Evolutionary conservation across 805 yeast species (phyloP), one percentile per base, ranked within the genome.

Genomic region (Phaffomyces thermotolerans): DNA sequence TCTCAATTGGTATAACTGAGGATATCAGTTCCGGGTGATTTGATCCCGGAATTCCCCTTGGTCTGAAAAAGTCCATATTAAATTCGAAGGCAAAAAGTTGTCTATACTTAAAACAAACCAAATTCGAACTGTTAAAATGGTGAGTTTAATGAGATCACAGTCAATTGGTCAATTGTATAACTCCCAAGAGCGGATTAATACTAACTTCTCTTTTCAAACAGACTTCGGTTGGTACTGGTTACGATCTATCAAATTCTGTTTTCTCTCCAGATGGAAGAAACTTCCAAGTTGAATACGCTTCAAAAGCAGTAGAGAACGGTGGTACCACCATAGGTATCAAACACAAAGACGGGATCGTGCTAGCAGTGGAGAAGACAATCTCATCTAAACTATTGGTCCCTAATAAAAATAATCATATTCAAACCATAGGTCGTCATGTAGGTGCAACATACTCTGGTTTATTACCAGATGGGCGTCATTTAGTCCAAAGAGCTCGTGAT

Each of bases 221-320:
- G 91, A 84, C 98, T 34, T 93, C 99, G 38, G 90, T 93, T 56
- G 99, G 99, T 56, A 93, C 99, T 25, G 99, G 99, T 17, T 93
- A 93, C 79, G 99, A 93, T 74, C 81, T 93, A 60, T 88, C 97
- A 30, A 93, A 93, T 71, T 83, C 95, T 68, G 96, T 91, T 49
- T 93, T 93, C 69, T 66, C 72, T n/a, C 69, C 74, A 65, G 96
- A 88, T 63, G 95, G 95, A 34, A 77, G 95, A 69, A 87, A 86
- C 65, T 93, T 93, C 71, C 99, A 93, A 66, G 99, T 93, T 17
- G 99, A 93, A 65, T 93, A 93, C 59, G 99, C 99, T 29, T 75
- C 84, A 57, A 93, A 93, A 62, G 99, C 99, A 2, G 98, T 91
- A 3, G 99, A 93, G 65, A 90, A 89, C 58, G 96, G 96, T 40